These are phyloP conservation scores for Fusarium compactum DNA, from an alignment of 2,329 filamentous ascomycete species.

Conservation along the genomic window DNA sequence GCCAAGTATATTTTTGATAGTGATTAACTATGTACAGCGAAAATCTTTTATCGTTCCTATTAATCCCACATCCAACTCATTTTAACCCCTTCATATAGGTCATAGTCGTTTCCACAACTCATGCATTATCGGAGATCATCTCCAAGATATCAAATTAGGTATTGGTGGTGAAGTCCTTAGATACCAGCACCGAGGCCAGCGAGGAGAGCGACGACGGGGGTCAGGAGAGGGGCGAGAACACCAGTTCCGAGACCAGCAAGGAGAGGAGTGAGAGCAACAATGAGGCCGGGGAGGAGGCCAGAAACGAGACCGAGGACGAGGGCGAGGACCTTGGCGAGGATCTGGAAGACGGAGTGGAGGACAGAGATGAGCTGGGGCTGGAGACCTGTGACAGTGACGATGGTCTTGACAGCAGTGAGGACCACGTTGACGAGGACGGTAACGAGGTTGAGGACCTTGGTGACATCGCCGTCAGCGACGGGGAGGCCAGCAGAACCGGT, in stretches of 20 bases:
- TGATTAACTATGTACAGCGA: conserved; percentile 14
- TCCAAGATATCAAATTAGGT: not conserved
- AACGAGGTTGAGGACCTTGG: conserved; percentile 42
- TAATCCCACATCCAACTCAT: not conserved
- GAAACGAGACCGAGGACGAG: conserved; percentile 43
- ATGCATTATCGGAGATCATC: not conserved
- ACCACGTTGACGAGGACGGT: conserved; percentile 35
- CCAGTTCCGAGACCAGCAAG: conserved; percentile 44
- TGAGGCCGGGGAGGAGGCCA: conserved; percentile 43
- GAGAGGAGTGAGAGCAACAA: conserved; percentile 45
- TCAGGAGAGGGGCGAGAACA: conserved; percentile 46
- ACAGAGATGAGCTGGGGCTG: conserved; percentile 42
- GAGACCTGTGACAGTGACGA: conserved; percentile 45
- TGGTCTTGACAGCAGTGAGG: conserved; percentile 41
- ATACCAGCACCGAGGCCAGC: conserved; percentile 30
- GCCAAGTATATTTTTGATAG: not conserved
- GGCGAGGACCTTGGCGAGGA: conserved; percentile 44
- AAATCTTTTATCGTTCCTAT: not conserved
- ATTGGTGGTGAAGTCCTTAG: not conserved
- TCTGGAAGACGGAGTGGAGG: conserved; percentile 47
- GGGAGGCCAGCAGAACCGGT: conserved; percentile 37
- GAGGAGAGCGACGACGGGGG: conserved; percentile 43
- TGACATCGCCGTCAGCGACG: conserved; percentile 42
- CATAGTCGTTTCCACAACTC: not conserved
- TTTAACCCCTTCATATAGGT: not conserved